phyloP scores from a whole-genome alignment of 2,329 filamentous ascomycete genomes.

The Sclerotinia glacialis region DNA sequence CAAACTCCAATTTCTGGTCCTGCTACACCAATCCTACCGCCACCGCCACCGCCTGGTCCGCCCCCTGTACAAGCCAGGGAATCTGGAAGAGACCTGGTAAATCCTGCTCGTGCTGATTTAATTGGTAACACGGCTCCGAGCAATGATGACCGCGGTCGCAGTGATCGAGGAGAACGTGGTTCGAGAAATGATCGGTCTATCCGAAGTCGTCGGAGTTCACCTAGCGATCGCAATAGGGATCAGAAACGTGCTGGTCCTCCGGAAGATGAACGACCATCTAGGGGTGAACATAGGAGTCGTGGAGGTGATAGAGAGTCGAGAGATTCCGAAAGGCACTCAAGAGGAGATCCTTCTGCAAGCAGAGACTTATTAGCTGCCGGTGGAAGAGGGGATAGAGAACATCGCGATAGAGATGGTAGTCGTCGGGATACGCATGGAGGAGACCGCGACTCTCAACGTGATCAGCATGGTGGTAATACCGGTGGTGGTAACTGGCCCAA shows the following conservation, averaged over 20 bases:
- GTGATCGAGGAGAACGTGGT: constrained; percentile 35
- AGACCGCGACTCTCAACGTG: constrained; percentile 18
- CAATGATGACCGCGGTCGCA: constrained; percentile 27
- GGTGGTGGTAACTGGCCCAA: constrained; percentile 17
- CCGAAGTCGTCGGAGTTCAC: constrained; percentile 37
- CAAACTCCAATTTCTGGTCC: constrained; percentile 51
- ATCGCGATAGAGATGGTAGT: constrained; percentile 25
- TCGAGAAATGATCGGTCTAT: constrained; percentile 36
- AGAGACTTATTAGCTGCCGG: constrained; percentile 30
- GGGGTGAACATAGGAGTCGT: constrained; percentile 36
- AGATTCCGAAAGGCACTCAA: constrained; percentile 19
- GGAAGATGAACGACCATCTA: constrained; percentile 34
- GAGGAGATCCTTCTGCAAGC: constrained; percentile 3
- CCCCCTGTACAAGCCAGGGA: constrained; percentile 30
- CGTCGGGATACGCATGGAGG: constrained; percentile 24
- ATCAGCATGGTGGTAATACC: constrained; percentile 2
- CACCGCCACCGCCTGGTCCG: constrained; percentile 43
- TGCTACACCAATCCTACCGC: constrained; percentile 52
- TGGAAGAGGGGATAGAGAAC: constrained; percentile 26
- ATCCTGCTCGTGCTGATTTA: constrained; percentile 36
- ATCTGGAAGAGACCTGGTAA: constrained; percentile 30
- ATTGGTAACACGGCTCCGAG: constrained; percentile 30
- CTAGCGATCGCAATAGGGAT: constrained; percentile 36
- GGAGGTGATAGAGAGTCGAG: constrained; percentile 29
- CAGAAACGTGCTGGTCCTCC: constrained; percentile 30